phyloP scores from a whole-genome alignment of 2,329 filamentous ascomycete genomes.

The Aspergillus fructus region DNA sequence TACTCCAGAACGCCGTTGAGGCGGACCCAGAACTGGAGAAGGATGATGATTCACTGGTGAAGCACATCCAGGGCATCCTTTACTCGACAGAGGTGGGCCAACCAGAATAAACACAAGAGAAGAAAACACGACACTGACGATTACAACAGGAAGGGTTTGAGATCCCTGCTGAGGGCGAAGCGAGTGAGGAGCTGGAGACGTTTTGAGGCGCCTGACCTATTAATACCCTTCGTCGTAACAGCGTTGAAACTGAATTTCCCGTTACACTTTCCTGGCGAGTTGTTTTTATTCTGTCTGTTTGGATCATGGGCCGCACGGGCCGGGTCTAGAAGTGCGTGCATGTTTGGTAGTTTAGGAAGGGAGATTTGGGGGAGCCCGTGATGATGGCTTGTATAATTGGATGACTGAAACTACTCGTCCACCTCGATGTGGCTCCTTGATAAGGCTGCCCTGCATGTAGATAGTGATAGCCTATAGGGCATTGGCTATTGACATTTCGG shows the following conservation, averaged over 20 bases:
- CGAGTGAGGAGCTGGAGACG: constrained; percentile 31
- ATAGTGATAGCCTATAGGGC: background rate
- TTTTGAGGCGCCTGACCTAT: constrained; percentile 26
- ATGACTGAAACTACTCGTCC: background rate
- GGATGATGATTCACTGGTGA: constrained; percentile 86
- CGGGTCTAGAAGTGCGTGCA: background rate
- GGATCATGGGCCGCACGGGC: background rate
- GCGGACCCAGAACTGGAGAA: constrained; percentile 91
- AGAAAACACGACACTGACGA: constrained; percentile 5
- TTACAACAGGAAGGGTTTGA: constrained; percentile 31
- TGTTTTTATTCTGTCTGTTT: constrained; percentile 3
- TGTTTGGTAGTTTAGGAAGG: constrained; percentile 1
- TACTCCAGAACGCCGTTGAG: constrained; percentile 90
- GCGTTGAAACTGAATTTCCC: constrained; percentile 17
- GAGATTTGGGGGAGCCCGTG: background rate
- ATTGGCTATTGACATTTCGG: too few species aligned
- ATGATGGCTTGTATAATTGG: constrained; percentile 1
- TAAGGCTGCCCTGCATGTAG: background rate
- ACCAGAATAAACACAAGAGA: background rate
- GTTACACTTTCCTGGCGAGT: constrained; percentile 4
- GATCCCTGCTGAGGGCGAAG: constrained; percentile 31
- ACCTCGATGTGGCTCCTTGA: background rate
- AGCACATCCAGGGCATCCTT: constrained; percentile 93
- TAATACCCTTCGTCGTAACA: constrained; percentile 28
- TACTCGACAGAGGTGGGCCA: constrained; percentile 84